Percentiles rank a stretch among this genome's conserved stretches.
Conservation (phyloP, 1,284 basidiomycete species). For the Fomitopsis betulina region DNA sequence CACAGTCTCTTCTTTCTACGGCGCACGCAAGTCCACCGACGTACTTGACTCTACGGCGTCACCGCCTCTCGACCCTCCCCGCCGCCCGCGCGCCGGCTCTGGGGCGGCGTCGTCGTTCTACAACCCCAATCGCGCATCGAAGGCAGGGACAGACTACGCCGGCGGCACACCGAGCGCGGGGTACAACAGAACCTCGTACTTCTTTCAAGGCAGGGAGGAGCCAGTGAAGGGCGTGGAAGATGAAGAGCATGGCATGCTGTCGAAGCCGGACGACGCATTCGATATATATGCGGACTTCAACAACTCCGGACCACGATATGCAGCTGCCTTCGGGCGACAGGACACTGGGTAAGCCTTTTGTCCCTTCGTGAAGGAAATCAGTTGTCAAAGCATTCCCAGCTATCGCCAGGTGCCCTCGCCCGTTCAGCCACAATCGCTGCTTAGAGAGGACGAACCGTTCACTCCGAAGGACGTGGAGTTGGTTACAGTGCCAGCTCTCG, state of each 20-base stretch:
- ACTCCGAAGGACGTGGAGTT: conserved; percentile 59
- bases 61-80: conserved; percentile 21
- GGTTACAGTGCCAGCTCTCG: conserved; percentile 84
- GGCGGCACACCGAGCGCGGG: conserved; percentile 45
- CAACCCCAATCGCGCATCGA: conserved; percentile 31
- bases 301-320: conserved; percentile 80
- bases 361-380: neutral
- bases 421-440: conserved; percentile 12
- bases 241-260: conserved; percentile 42
- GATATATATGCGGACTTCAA: conserved; percentile 92
- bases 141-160: conserved; percentile 41
- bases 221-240: conserved; percentile 71
- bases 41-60: conserved; percentile 46
- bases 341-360: conserved; percentile 31
- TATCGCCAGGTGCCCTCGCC: conserved; percentile 50
- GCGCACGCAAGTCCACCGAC: conserved; percentile 57
- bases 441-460: conserved; percentile 33
- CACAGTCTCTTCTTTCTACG: conserved; percentile 72
- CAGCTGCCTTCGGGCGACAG: conserved; percentile 46
- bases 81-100: conserved; percentile 50
- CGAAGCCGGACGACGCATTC: conserved; percentile 52
- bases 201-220: conserved; percentile 60
- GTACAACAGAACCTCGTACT: conserved; percentile 65
- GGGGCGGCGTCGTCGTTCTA: conserved; percentile 58
- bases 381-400: conserved; percentile 25